Conservation (phyloP, 495 filamentous ascomycete species). For the Echria macrotheca region DNA sequence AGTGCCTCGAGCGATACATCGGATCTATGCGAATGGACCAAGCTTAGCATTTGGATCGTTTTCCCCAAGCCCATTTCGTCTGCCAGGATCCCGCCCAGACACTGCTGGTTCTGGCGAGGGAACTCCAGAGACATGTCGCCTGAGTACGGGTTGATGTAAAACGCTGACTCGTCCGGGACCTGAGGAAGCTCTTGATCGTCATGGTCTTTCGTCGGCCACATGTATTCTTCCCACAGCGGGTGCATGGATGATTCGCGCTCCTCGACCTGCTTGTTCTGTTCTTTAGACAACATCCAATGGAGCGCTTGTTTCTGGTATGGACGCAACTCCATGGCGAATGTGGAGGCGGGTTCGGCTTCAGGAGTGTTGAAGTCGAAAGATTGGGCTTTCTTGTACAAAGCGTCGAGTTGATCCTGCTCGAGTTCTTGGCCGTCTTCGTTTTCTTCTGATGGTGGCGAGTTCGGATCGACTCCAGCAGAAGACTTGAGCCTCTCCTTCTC, state of each 20-base stretch:
- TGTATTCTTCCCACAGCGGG: constrained; percentile 94
- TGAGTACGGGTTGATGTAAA: constrained; percentile 96
- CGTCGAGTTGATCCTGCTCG: constrained; percentile 91
- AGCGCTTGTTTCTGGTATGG: constrained; percentile 95
- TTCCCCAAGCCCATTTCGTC: constrained; percentile 93
- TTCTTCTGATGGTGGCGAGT: constrained; percentile 53
- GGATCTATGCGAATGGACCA: constrained; percentile 80
- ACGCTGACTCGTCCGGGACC: constrained; percentile 59
- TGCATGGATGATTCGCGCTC: constrained; percentile 76
- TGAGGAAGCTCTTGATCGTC: constrained; percentile 68
- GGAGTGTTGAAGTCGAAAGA: constrained; percentile 94
- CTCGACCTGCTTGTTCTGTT: constrained; percentile 65
- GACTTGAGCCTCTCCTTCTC: constrained; percentile 46
- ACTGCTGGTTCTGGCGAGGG: constrained; percentile 89
- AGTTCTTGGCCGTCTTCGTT: constrained; percentile 80
- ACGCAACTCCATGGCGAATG: constrained; percentile 75
- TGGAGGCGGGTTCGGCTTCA: constrained; percentile 70
- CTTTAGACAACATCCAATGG: constrained; percentile 93
- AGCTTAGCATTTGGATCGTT: constrained; percentile 94
- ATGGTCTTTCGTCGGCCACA: constrained; percentile 81
- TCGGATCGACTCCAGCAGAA: constrained; percentile 40
- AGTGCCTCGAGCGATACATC: constrained; percentile 49
- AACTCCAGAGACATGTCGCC: constrained; percentile 92
- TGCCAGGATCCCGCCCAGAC: constrained; percentile 86
- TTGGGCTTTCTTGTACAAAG: constrained; percentile 92